A percentile compares a stretch with the other conserved stretches of the same genome.
Conservation (phyloP, 2,329 filamentous ascomycete species). For the Exophiala sideris region DNA sequence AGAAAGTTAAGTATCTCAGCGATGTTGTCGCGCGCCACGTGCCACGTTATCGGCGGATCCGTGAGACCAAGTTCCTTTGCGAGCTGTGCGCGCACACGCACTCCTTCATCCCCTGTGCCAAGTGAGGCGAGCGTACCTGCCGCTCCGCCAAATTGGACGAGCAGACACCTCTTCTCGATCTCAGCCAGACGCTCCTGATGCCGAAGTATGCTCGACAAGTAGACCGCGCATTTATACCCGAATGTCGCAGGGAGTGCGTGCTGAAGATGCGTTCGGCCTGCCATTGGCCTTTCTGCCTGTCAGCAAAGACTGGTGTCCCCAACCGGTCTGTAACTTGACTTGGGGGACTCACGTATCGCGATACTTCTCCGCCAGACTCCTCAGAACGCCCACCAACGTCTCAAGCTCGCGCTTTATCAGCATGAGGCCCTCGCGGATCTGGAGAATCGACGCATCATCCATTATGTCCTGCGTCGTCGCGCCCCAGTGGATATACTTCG, state of each 20-base stretch:
- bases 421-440: conserved; percentile 50
- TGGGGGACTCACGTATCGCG: conserved; percentile 38
- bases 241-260: conserved; percentile 57
- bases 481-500: conserved; percentile 57
- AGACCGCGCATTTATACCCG: conserved; percentile 57
- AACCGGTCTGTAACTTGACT: not conserved
- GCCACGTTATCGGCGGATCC: conserved; percentile 56
- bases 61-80: conserved; percentile 47
- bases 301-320: not conserved
- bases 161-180: conserved; percentile 44
- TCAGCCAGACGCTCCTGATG: conserved; percentile 49
- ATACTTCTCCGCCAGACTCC: conserved; percentile 44
- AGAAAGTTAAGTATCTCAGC: conserved; percentile 55
- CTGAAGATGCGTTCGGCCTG: conserved; percentile 56
- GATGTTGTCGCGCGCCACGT: conserved; percentile 53
- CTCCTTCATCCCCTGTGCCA: conserved; percentile 46
- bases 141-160: conserved; percentile 57
- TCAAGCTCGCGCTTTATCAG: conserved; percentile 47
- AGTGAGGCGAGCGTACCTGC: conserved; percentile 51
- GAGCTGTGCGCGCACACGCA: conserved; percentile 49
- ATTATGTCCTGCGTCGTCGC: conserved; percentile 60
- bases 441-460: conserved; percentile 53
- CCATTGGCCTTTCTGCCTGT: conserved; percentile 43
- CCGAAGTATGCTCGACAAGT: conserved; percentile 49
- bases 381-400: conserved; percentile 44